A percentile compares a stretch with the other conserved stretches of the same genome.
Evolutionary conservation across 139 green algal genomes (phyloP).

Genomic region (Ulvella scutata): DNA sequence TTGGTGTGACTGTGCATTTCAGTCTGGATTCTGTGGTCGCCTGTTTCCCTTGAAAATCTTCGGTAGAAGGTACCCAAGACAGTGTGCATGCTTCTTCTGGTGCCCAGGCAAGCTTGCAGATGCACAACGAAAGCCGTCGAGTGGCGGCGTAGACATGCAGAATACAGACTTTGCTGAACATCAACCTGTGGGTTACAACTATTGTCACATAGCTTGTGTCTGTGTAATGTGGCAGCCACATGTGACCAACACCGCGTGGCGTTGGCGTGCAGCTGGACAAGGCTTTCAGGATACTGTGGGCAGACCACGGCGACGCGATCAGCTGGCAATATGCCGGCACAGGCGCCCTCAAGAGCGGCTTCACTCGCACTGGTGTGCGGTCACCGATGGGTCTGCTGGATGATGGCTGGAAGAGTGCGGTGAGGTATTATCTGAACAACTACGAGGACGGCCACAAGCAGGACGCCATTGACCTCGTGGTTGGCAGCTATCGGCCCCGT

Average conservation of each 20-base stretch:
- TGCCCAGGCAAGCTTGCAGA: too few species aligned
- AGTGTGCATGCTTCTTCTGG: too few species aligned
- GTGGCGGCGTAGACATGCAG: too few species aligned
- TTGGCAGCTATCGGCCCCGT: constrained; percentile 24
- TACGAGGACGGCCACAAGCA: constrained; percentile 77
- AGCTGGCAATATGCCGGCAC: constrained; percentile 70
- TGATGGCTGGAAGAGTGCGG: constrained; percentile 58
- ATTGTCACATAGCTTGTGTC: too few species aligned
- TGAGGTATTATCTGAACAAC: constrained; percentile 85
- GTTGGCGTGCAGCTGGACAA: constrained; percentile 40
- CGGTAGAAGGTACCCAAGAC: too few species aligned
- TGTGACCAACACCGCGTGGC: too few species aligned
- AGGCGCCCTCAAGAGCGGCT: constrained; percentile 72
- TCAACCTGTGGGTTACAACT: too few species aligned
- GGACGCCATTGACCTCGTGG: constrained; percentile 67
- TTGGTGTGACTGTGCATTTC: background rate
- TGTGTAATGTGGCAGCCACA: too few species aligned
- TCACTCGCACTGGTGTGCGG: constrained; percentile 78
- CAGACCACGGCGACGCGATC: constrained; percentile 76
- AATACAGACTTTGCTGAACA: too few species aligned
- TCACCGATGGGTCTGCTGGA: constrained; percentile 60
- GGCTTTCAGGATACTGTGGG: constrained; percentile 67
- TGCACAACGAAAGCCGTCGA: too few species aligned
- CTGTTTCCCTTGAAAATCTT: too few species aligned
- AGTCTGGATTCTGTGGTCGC: too few species aligned